Conservation (phyloP, 2,329 filamentous ascomycete species). For the Karstenula rhodostoma region DNA sequence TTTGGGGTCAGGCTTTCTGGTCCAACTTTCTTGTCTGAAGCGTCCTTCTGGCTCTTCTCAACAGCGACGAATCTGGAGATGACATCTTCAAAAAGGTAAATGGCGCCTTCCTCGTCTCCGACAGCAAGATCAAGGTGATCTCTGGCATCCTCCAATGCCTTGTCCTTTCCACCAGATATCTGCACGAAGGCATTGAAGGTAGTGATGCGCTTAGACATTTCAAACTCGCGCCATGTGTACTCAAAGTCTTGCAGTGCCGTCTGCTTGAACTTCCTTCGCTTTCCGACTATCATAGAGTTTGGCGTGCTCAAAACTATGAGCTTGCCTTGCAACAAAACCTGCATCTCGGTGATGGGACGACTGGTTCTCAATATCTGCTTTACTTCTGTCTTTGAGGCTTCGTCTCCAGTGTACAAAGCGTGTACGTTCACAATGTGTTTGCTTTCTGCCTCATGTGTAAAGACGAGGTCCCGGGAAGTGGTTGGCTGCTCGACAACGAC, state of each 20-base stretch:
- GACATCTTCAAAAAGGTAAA: slow-evolving; percentile 83
- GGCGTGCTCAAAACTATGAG: slow-evolving; percentile 65
- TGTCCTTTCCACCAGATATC: slow-evolving; percentile 58
- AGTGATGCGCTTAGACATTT: slow-evolving; percentile 66
- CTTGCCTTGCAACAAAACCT: slow-evolving; percentile 62
- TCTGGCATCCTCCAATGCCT: slow-evolving; percentile 40
- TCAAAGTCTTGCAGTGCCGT: slow-evolving; percentile 49
- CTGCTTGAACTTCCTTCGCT: slow-evolving; percentile 46
- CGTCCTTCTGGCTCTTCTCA: slow-evolving; percentile 50
- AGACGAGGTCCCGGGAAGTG: slow-evolving; percentile 46
- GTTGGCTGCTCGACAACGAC: slow-evolving; percentile 40
- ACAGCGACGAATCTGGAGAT: slow-evolving; percentile 62
- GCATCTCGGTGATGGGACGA: slow-evolving; percentile 48
- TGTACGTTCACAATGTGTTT: slow-evolving; percentile 51
- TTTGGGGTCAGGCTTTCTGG: slow-evolving; percentile 61
- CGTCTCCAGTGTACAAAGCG: slow-evolving; percentile 39
- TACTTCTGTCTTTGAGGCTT: slow-evolving; percentile 39
- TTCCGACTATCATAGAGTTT: slow-evolving; percentile 69
- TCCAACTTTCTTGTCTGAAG: slow-evolving; percentile 29
- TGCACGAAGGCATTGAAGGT: slow-evolving; percentile 43
- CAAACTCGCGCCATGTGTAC: slow-evolving; percentile 64
- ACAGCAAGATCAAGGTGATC: slow-evolving; percentile 75
- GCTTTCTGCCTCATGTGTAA: slow-evolving; percentile 49
- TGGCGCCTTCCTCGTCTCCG: slow-evolving; percentile 77
- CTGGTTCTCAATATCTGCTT: slow-evolving; percentile 51